Evolutionary conservation across 2,329 filamentous ascomycete genomes (phyloP).

Genomic region (Curvularia sp.): DNA sequence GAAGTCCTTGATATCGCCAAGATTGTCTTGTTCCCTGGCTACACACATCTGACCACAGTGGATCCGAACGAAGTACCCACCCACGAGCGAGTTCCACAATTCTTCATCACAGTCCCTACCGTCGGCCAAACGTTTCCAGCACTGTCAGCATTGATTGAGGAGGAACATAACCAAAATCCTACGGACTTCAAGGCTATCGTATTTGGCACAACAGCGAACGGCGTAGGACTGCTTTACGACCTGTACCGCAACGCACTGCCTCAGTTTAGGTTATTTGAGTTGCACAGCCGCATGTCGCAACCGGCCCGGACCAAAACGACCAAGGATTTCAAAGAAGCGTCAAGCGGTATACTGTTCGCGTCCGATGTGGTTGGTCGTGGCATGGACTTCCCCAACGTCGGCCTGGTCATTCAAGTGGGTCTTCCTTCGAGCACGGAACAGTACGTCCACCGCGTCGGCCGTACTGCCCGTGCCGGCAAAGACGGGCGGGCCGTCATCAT

Average conservation of each 20-base stretch:
- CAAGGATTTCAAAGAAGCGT: slow-evolving; percentile 54
- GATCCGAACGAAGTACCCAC: slow-evolving; percentile 55
- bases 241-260: slow-evolving; percentile 46
- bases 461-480: slow-evolving; percentile 53
- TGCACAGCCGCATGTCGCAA: slow-evolving; percentile 56
- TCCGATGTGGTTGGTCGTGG: slow-evolving; percentile 57
- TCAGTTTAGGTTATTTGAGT: slow-evolving; percentile 50
- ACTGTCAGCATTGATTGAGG: slow-evolving; percentile 54
- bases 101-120: slow-evolving; percentile 53
- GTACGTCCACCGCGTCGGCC: slow-evolving; percentile 52
- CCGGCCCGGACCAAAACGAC: slow-evolving; percentile 53
- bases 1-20: slow-evolving; percentile 55
- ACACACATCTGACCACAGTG: slow-evolving; percentile 54
- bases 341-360: slow-evolving; percentile 60
- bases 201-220: slow-evolving; percentile 57
- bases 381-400: slow-evolving; percentile 61
- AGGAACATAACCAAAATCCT: slow-evolving; percentile 51
- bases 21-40: slow-evolving; percentile 53
- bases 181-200: slow-evolving; percentile 56
- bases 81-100: slow-evolving; percentile 59
- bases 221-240: slow-evolving; percentile 53
- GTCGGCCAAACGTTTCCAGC: slow-evolving; percentile 56
- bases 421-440: slow-evolving; percentile 60
- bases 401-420: slow-evolving; percentile 58
- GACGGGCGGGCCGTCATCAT: slow-evolving; percentile 63